Base-by-base conservation (phyloP, 192 early-diverging fungal genomes). In the Backusella australiensis region DNA sequence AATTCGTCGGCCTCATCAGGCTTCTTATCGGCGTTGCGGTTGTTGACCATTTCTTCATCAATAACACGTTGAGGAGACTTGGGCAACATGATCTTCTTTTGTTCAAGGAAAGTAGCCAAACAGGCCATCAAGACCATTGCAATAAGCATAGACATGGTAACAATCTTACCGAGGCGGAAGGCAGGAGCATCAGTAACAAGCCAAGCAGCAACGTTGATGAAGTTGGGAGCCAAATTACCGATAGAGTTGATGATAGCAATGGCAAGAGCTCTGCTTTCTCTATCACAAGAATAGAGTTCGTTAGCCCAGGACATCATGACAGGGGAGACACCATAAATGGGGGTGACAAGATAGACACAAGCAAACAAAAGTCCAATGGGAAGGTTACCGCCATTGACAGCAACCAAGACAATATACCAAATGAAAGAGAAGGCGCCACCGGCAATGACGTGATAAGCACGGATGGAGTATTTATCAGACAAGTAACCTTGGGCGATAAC, bases 231-330 rank as follows among this genome's bases (percentile, higher is more conserved):
- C 17, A 78, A 65, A 23, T 78, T 78, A 56, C 77, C 77, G 21
- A 78, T 35, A 4, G 71, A 73, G 34, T 78, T 78, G 19, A 69
- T 44, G 26, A 73, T 74, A 21, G 77, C 77, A 78, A 78, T 78
- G 38, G 77, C 77, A 19, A 78, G 32, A 15, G 77, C 77, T 56
- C 77, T 72, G 4, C 65, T 78, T 68, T 78, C 77, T 19, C 32
- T 29, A 59, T 78, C 77, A 53, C 32, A 41, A n/a, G 71, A 38
- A 34, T 78, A 78, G 44, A 78, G 32, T 69, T 78, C 77, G 34
- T 78, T 78, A 15, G 44, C 23, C 77, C 77, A 78, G 15, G 71
- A 74, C 77, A 78, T 78, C 69, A 78, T 72, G 66, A 78, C 63
- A 15, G 77, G 77, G 26, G 56, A 67, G n/a, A 73, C 34, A 53